A percentile compares a stretch with the other conserved stretches of the same genome.
phyloP scores from a whole-genome alignment of 2,329 filamentous ascomycete species.

The Didymosphaeria variabile region DNA sequence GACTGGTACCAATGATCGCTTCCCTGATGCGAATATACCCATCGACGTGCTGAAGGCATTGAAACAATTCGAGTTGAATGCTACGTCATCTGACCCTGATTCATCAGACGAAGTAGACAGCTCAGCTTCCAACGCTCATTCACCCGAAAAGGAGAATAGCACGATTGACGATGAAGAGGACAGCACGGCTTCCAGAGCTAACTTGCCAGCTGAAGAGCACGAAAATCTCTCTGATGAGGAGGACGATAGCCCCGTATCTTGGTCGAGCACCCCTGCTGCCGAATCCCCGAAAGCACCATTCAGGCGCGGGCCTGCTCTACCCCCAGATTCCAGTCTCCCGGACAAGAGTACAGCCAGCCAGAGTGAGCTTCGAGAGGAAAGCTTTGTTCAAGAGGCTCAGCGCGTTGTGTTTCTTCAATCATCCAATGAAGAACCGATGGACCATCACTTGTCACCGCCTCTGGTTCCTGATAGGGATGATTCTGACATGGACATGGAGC shows the following conservation, averaged over 20 bases:
- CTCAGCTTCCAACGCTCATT: neutral
- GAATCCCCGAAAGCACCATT: conserved; percentile 27
- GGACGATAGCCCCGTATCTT: conserved; percentile 28
- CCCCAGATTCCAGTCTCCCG: conserved; percentile 42
- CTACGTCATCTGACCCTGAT: neutral
- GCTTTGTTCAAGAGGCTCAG: neutral
- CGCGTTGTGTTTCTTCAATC: conserved; percentile 15
- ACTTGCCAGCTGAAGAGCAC: neutral
- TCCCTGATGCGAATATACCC: conserved; percentile 51
- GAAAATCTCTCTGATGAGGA: conserved; percentile 11
- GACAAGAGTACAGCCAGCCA: conserved; percentile 4
- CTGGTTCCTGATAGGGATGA: conserved; percentile 16
- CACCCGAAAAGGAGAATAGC: neutral
- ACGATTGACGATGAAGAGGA: neutral
- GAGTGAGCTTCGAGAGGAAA: neutral
- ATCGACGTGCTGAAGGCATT: conserved; percentile 40
- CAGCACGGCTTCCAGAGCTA: neutral
- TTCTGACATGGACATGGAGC: conserved; percentile 42
- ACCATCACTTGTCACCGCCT: conserved; percentile 30
- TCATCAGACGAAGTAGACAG: conserved; percentile 1
- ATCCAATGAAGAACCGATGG: conserved; percentile 22
- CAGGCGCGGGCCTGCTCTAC: conserved; percentile 24
- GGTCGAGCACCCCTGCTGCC: conserved; percentile 29
- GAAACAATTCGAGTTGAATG: conserved; percentile 8
- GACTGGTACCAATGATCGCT: conserved; percentile 38